These are phyloP conservation scores for Guadua angustifolia DNA, from an alignment of 176 grass and related monocot genomes.

Conservation along the genomic window DNA sequence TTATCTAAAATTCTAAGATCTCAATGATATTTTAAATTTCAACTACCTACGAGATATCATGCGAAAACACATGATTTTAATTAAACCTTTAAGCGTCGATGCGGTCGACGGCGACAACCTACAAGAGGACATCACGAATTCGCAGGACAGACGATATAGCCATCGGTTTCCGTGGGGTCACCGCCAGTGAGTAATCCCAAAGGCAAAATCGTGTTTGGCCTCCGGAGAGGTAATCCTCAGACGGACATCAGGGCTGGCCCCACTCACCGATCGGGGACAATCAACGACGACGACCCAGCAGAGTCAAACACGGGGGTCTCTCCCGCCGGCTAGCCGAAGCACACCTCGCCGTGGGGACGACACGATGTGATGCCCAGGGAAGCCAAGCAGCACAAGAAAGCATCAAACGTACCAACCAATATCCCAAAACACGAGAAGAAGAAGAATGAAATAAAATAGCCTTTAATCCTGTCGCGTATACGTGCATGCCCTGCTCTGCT, in stretches of 20 bases:
- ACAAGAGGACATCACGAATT: neutral
- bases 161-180: neutral
- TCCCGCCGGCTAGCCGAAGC: neutral
- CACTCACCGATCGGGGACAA: no score
- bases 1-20: no score
- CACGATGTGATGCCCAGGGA: neutral
- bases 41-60: no score
- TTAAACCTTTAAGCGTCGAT: no score
- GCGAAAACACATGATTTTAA: no score
- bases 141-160: neutral
- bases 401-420: neutral
- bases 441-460: neutral
- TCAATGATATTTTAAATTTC: no score
- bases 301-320: conserved; percentile 11
- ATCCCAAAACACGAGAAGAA: neutral
- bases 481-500: neutral
- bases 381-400: neutral
- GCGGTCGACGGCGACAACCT: neutral
- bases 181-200: neutral
- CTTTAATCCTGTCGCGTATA: neutral
- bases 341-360: neutral
- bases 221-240: neutral
- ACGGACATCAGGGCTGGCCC: neutral
- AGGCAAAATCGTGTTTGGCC: neutral
- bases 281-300: neutral